phyloP scores from a whole-genome alignment of 495 filamentous ascomycete genomes.

The Penicillium taxi region DNA sequence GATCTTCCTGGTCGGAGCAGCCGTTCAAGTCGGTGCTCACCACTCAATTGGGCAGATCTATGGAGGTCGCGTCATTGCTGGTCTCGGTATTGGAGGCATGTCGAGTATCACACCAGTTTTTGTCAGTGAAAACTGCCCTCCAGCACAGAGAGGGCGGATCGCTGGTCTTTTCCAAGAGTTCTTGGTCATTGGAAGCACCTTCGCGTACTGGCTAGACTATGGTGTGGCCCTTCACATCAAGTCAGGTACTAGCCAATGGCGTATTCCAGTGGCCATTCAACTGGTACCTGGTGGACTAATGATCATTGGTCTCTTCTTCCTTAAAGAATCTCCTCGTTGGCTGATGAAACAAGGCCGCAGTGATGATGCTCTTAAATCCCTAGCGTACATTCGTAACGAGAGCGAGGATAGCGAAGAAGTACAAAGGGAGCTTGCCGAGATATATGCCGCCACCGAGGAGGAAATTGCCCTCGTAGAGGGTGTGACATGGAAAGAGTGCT shows the following conservation, averaged over 20 bases:
- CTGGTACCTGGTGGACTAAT: conserved; percentile 45
- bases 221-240: conserved; percentile 38
- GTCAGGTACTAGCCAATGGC: conserved; percentile 42
- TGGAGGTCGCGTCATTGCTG: conserved; percentile 36
- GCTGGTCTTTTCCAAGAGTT: conserved; percentile 30
- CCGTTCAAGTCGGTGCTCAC: conserved; percentile 47
- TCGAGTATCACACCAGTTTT: conserved; percentile 44
- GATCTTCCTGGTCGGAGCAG: conserved; percentile 58
- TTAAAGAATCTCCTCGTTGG: conserved; percentile 51
- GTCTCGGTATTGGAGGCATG: conserved; percentile 38
- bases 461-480: conserved; percentile 36
- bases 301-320: conserved; percentile 42
- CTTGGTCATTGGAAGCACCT: conserved; percentile 24
- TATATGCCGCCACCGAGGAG: conserved; percentile 33
- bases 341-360: conserved; percentile 39
- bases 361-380: conserved; percentile 36
- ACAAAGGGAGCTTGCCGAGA: conserved; percentile 57
- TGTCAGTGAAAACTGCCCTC: conserved; percentile 40
- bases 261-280: conserved; percentile 47
- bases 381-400: conserved; percentile 40
- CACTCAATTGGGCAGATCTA: conserved; percentile 31
- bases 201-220: conserved; percentile 45
- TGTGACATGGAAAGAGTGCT: conserved; percentile 32
- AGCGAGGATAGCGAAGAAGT: conserved; percentile 28
- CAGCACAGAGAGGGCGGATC: conserved; percentile 37